phyloP scores from a whole-genome alignment of 2,329 filamentous ascomycete species.

The Acrocalymma vagum region DNA sequence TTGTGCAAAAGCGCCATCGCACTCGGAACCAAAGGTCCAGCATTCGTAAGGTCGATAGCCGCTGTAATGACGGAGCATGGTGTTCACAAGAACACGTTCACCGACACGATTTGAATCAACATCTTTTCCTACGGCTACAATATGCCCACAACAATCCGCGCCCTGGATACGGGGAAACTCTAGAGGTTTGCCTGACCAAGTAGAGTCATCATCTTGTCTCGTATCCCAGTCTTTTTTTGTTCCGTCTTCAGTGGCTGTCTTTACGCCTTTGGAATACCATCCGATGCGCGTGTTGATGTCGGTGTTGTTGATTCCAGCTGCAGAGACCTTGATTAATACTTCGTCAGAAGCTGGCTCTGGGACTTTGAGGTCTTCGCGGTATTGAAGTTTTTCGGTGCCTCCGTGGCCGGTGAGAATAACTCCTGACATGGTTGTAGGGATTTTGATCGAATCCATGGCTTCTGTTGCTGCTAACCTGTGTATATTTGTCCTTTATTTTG shows the following conservation, averaged over 20 bases:
- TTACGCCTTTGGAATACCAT: slow-evolving; percentile 18
- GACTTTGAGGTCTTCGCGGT: slow-evolving; percentile 8
- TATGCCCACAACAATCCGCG: slow-evolving; percentile 17
- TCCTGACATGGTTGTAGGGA: slow-evolving; percentile 12
- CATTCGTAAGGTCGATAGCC: slow-evolving; percentile 7
- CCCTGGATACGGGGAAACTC: slow-evolving; percentile 18
- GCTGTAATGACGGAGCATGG: slow-evolving; percentile 6
- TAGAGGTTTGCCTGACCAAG: slow-evolving; percentile 13
- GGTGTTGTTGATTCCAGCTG: slow-evolving; percentile 19
- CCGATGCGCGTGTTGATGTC: slow-evolving; percentile 22
- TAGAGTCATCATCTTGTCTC: slow-evolving; percentile 8
- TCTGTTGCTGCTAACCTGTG: not conserved
- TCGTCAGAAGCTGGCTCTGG: slow-evolving; percentile 4
- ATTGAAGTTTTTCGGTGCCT: slow-evolving; percentile 14
- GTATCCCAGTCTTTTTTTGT: not conserved
- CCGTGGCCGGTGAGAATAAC: slow-evolving; percentile 15
- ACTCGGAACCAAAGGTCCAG: slow-evolving; percentile 20
- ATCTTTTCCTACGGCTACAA: slow-evolving; percentile 7
- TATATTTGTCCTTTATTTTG: not conserved
- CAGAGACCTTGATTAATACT: slow-evolving; percentile 15
- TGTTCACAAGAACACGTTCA: slow-evolving; percentile 11
- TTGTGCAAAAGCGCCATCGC: slow-evolving; percentile 17
- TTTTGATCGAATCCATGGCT: not conserved
- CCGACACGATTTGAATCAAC: slow-evolving; percentile 9
- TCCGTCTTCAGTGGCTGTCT: slow-evolving; percentile 3